A percentile compares a stretch with the other conserved stretches of the same genome.
Conservation (phyloP, 805 yeast species). For the Kregervanrija delftensis region DNA sequence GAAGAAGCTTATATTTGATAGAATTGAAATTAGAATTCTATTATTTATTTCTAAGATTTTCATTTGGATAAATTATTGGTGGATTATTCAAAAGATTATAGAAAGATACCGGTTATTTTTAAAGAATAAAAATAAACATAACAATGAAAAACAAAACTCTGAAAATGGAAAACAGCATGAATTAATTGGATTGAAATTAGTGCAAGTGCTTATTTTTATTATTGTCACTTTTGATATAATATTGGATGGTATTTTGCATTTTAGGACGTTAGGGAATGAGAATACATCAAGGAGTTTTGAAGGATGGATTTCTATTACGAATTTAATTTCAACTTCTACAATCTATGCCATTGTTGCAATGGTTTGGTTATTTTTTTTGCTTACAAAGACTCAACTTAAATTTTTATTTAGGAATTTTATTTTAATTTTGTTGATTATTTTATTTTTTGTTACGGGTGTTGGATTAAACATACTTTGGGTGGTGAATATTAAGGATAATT, state of each 20-base stretch:
- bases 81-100: slow-evolving; percentile 5
- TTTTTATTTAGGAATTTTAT: slow-evolving; percentile 42
- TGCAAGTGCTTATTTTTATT: not conserved
- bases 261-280: not conserved
- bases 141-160: too few species aligned
- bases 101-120: too few species aligned
- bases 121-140: too few species aligned
- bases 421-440: slow-evolving; percentile 35
- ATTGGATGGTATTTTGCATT: slow-evolving; percentile 3
- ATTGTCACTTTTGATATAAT: not conserved
- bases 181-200: too few species aligned
- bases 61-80: slow-evolving; percentile 44
- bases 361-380: too few species aligned
- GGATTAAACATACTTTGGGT: slow-evolving; percentile 23
- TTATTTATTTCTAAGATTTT: slow-evolving; percentile 35
- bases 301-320: too few species aligned
- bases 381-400: slow-evolving; percentile 18
- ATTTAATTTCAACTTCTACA: too few species aligned
- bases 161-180: too few species aligned
- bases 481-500: slow-evolving; percentile 29
- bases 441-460: slow-evolving; percentile 31
- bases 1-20: slow-evolving; percentile 30
- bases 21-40: slow-evolving; percentile 31
- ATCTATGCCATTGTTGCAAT: too few species aligned
- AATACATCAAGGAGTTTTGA: too few species aligned